Evolutionary conservation across 441 rosid genomes (phyloP), one percentile per base, ranked within the genome.

Genomic region (Euphorbia corollata): DNA sequence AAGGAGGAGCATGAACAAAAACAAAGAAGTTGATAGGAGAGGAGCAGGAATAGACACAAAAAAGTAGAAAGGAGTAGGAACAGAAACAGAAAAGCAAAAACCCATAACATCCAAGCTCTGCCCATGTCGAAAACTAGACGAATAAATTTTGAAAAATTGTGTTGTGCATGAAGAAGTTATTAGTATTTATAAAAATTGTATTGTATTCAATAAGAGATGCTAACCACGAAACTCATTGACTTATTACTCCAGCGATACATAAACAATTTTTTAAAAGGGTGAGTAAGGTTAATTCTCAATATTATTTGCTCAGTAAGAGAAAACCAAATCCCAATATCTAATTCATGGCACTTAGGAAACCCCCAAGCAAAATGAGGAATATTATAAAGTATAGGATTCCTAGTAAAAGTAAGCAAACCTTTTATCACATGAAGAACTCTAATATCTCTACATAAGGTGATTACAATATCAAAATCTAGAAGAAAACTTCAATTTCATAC

Each of bases 361-460:
- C 36, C 4, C 5, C 18, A 57, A 1, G 7, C 55, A 50, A 50
- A 19, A 15, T 7, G 20, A 50, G 55, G 55, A 50, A n/a, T 16
- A 50, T 16, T 4, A 50, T 16, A 24, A 27, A 55, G 30, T n/a
- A 6, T 23, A 55, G 11, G 5, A 57, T 23, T 0, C 13, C 7
- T 13, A 1, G 13, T 7, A 57, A 57, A 56, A 57, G 12, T 24
- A 57, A 23, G 60, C 60, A 57, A 27, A 56, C 60, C n/a, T 7
- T 57, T 23, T 24, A 57, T 57, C 18, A 57, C 38, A 57, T 57
- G 38, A 57, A 57, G 41, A 57, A 57, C 32, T 9, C 30, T 20
- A 22, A 55, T 20, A 8, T 55, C 5, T 13, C 59, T 7, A 55
- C 2, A 38, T 5, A 5, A 38, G 41, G 41, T 38, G 9, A 38